Evolutionary conservation across 148 eudicot species (phyloP).

Genomic region (Selenicereus undatus): DNA sequence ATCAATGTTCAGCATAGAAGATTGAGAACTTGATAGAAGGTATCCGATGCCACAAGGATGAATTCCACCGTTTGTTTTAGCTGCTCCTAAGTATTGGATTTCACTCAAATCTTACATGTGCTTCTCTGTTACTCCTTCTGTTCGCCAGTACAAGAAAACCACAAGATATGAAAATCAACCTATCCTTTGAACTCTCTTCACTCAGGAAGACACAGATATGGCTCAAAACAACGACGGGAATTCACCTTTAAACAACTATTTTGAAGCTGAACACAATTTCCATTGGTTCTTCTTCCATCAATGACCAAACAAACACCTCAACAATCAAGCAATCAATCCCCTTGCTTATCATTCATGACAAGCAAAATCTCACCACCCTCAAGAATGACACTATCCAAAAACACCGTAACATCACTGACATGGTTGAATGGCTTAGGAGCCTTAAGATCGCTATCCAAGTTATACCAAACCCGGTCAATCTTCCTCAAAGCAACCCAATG

Average conservation of each 20-base stretch:
- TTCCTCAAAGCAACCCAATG: conserved; percentile 85
- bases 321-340: conserved; percentile 12
- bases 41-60: background rate
- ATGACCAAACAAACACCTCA: background rate
- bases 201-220: background rate
- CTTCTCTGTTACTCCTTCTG: background rate
- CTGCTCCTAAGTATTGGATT: background rate
- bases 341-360: conserved; percentile 48
- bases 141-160: background rate
- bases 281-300: conserved; percentile 11
- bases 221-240: background rate
- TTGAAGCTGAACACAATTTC: background rate
- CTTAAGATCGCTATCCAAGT: conserved; percentile 89
- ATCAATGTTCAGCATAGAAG: background rate
- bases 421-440: conserved; percentile 47
- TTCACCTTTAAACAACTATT: conserved; percentile 5
- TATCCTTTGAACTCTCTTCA: background rate
- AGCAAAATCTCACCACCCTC: conserved; percentile 73
- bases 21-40: background rate
- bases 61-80: background rate
- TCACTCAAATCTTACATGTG: background rate
- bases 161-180: background rate
- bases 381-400: conserved; percentile 50
- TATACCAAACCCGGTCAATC: conserved; percentile 74
- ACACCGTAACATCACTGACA: conserved; percentile 54